Base-by-base conservation (phyloP, 306 rosid genomes). In the Cicer bijugum region DNA sequence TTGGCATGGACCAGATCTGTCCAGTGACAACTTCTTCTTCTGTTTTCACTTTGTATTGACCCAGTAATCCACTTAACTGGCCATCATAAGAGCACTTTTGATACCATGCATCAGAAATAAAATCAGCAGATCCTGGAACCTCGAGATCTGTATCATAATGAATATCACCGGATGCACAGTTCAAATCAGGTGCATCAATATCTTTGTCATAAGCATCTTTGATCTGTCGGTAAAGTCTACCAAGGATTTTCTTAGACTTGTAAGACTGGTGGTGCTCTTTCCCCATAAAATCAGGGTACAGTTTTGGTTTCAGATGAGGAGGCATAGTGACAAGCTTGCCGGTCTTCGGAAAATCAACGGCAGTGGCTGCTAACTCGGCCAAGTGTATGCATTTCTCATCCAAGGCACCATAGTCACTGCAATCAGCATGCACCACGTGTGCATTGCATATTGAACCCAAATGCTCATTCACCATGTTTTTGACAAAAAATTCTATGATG, bases 1-100 rank as follows among this genome's bases (percentile, higher is more conserved):
- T 89, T 16, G 97, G 97, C 95, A 94, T 94, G 63, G 97, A 94
- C 98, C 98, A 91, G 69, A 91, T 79, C 74, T 91, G 95, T 61
- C 95, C 96, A 7, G 96, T 89, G 37, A 91, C 96, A 43, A 94
- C 74, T 81, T 89, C 97, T 81, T 91, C 96, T 80, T 91, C 98
- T 74, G 95, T 81, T 76, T 77, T 84, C 16, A 94, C 92, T 76
- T 91, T 89, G 42, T 89, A 94, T 12, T 91, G 96, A 14, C 84
- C 83, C 40, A 94, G 85, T n/a, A 91, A 78, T 52, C 87, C 96
- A 39, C 72, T 78, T 80, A 88, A 61, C 79, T 89, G 96, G 53
- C 82, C 85, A 57, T 94, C 92, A 79, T 91, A 91, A 7, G 87
- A 84, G 84, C 92, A 79, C 83, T 88, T 94, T 23, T 80, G 83